Evolutionary conservation across 805 yeast genomes (phyloP), one percentile per base, ranked within the genome.

Genomic region (Kluyveromyces nonfermentans): DNA sequence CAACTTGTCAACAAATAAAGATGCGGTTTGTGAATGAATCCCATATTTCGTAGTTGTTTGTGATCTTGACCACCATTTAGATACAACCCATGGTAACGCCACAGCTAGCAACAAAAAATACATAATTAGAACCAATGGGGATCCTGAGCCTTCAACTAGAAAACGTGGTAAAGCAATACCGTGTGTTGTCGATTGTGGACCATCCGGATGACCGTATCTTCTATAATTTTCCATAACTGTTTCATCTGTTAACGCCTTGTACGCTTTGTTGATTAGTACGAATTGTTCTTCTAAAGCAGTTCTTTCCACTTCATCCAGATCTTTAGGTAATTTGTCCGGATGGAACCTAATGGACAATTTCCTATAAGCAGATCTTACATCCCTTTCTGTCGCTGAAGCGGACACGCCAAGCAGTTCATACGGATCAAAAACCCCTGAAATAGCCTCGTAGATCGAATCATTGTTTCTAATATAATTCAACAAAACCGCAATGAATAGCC

Each of bases 141-240:
- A 80, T 18, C 80, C 80, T 46, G 79, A 73, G 35, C 94, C 88
- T 50, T 87, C 96, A 25, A 94, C 85, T 48, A 93, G 72, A 65
- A 85, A 87, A 60, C 83, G 80, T 28, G 99, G 99, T 51, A 93
- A 68, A 0, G 97, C 99, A 63, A 93, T 88, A 49, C 98, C 98
- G 61, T 87, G 96, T 17, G 82, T 69, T 16, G 82, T 73, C 21
- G 85, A 85, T 64, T 86, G 95, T 35, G 95, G 96, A 35, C 98
- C 98, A 68, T 93, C 99, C 4, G 99, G 99, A 61, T 94, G 96
- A 40, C 99, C 99, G 57, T 82, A 93, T 54, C 77, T 80, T 55
- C 82, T 69, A 62, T 76, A 88, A 61, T 93, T 93, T 53, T 85
- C 85, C 55, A 78, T 83, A 3, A 85, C 79, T 9, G 71, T 74